A percentile compares a stretch with the other conserved stretches of the same genome.
Evolutionary conservation across 441 rosid genomes (phyloP).

Genomic region (Heliophila coronopifolia): DNA sequence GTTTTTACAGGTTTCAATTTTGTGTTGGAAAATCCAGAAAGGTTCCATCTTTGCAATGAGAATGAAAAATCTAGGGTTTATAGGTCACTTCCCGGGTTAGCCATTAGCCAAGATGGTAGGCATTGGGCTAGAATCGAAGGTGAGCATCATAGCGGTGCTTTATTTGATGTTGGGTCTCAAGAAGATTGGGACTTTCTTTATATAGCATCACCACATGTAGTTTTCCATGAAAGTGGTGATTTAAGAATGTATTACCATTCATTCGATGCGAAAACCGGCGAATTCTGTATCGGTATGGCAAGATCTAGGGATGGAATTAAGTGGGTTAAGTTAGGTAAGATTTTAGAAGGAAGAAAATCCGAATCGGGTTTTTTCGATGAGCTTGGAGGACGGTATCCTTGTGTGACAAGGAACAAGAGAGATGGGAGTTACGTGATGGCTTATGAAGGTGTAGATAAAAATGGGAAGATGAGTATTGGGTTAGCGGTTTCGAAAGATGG

Average conservation of each 20-base stretch:
- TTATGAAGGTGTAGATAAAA: constrained; percentile 49
- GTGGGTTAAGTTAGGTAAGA: constrained; percentile 73
- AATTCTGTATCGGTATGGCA: constrained; percentile 53
- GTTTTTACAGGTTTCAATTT: constrained; percentile 26
- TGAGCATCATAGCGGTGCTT: constrained; percentile 70
- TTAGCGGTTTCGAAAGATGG: constrained; percentile 59
- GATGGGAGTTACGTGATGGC: constrained; percentile 67
- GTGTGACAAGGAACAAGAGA: constrained; percentile 48
- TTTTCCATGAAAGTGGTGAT: constrained; percentile 58
- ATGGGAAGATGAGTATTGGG: constrained; percentile 47
- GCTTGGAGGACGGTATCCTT: constrained; percentile 44
- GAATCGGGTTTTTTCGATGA: constrained; percentile 46
- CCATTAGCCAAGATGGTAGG: constrained; percentile 78
- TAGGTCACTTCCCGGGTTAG: constrained; percentile 66
- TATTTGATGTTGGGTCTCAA: constrained; percentile 65
- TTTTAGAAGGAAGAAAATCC: constrained; percentile 47
- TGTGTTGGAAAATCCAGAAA: constrained; percentile 45
- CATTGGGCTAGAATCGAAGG: constrained; percentile 93
- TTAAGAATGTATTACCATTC: constrained; percentile 81
- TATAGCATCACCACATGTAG: constrained; percentile 54
- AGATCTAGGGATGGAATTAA: constrained; percentile 78
- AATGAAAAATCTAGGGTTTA: constrained; percentile 22
- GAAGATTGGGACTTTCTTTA: constrained; percentile 72
- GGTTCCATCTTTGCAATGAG: constrained; percentile 22
- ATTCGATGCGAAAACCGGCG: constrained; percentile 38